A percentile compares a stretch with the other conserved stretches of the same genome.
phyloP scores from a whole-genome alignment of 176 grass and related monocot genomes.

The Avena sativa region DNA sequence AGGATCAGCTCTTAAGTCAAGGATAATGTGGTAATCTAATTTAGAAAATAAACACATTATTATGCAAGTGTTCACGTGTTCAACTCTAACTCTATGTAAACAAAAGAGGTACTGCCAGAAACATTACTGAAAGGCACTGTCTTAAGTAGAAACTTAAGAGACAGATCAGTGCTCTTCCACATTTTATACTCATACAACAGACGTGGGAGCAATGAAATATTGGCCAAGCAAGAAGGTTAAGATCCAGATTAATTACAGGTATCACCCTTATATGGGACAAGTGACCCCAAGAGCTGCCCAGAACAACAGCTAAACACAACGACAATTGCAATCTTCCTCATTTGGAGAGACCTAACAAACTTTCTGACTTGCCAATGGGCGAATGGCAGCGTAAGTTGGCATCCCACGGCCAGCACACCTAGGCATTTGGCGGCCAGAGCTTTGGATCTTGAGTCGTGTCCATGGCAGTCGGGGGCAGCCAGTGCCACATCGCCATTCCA shows the following conservation, averaged over 20 bases:
- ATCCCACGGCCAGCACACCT: background rate
- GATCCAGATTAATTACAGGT: constrained; percentile 63
- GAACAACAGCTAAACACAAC: constrained; percentile 15
- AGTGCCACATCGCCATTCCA: constrained; percentile 84
- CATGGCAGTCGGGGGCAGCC: constrained; percentile 64
- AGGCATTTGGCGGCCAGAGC: constrained; percentile 93
- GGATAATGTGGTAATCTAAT: background rate
- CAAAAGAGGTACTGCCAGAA: background rate
- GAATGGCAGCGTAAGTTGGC: background rate
- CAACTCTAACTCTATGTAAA: constrained; percentile 27
- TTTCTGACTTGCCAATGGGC: constrained; percentile 38
- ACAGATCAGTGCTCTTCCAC: background rate
- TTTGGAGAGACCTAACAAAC: constrained; percentile 30
- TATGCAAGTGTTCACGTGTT: constrained; percentile 27
- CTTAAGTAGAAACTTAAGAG: background rate
- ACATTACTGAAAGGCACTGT: background rate
- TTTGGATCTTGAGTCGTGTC: constrained; percentile 88
- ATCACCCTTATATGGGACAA: constrained; percentile 46
- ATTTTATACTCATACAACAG: constrained; percentile 20
- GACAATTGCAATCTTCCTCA: background rate
- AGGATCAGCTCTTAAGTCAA: background rate
- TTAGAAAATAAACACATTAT: background rate
- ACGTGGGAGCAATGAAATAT: constrained; percentile 28
- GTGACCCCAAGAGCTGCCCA: background rate
- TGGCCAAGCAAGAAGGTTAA: constrained; percentile 40